Percentiles rank a stretch among this genome's conserved stretches.
These are phyloP conservation scores for Sclerotinia subarctica DNA, from an alignment of 2,329 filamentous ascomycete genomes.

Conservation along the genomic window DNA sequence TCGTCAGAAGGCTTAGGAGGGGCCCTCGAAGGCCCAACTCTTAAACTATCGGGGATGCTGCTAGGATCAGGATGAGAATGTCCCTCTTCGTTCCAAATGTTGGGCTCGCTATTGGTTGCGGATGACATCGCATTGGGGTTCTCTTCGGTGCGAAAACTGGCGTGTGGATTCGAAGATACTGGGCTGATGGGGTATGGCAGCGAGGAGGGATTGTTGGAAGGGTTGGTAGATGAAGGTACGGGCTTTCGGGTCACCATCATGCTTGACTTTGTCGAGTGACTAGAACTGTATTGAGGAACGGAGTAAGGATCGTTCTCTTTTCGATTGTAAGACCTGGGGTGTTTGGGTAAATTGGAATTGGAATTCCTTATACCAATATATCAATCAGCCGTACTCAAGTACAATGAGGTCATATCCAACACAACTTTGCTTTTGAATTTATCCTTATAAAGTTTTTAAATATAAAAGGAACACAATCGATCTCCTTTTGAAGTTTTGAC, in stretches of 20 bases:
- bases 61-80: conserved; percentile 8
- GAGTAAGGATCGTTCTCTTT: neutral
- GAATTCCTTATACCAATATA: neutral
- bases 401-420: conserved; percentile 17
- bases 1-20: conserved; percentile 32
- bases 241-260: conserved; percentile 37
- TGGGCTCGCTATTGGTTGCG: conserved; percentile 24
- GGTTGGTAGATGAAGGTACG: conserved; percentile 26
- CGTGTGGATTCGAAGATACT: conserved; percentile 20
- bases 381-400: neutral
- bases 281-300: neutral
- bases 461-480: neutral
- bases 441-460: neutral
- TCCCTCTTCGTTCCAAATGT: conserved; percentile 30
- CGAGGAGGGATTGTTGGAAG: conserved; percentile 13
- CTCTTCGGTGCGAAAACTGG: conserved; percentile 26
- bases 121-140: conserved; percentile 23
- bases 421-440: neutral
- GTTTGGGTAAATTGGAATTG: neutral
- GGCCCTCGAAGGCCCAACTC: conserved; percentile 30
- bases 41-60: conserved; percentile 33
- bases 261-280: neutral
- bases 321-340: neutral
- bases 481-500: neutral
- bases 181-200: conserved; percentile 35